These are phyloP conservation scores for Tillandsia fasciculata DNA, from an alignment of 176 grass and related monocot species.

Conservation along the genomic window DNA sequence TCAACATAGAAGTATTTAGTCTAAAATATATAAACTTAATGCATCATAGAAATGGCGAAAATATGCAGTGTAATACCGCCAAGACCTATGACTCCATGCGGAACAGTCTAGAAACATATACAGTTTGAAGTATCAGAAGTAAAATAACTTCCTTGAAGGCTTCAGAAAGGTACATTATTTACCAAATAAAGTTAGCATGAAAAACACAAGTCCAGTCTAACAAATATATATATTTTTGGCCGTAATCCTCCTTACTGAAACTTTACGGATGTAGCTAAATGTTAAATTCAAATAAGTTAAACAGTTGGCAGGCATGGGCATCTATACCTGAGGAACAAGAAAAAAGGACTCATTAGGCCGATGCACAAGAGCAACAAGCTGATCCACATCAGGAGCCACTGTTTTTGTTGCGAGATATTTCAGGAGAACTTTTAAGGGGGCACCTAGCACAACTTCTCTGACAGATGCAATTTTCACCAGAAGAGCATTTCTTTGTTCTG, in stretches of 20 bases:
- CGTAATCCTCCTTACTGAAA: no score
- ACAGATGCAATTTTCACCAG: conserved; percentile 91
- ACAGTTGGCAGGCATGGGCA: not conserved
- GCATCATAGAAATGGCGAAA: not conserved
- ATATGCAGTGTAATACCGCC: not conserved
- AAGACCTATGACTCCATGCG: not conserved
- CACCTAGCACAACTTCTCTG: conserved; percentile 91
- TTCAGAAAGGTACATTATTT: no score
- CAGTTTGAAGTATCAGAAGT: no score
- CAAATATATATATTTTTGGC: no score
- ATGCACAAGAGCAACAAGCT: conserved; percentile 91
- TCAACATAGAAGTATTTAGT: not conserved
- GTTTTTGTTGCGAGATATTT: conserved; percentile 73
- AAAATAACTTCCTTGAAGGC: no score
- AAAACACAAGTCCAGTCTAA: no score
- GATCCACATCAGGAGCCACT: conserved; percentile 57
- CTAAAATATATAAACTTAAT: not conserved
- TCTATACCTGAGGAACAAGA: conserved; percentile 67
- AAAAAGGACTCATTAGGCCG: conserved; percentile 95
- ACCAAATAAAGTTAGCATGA: no score
- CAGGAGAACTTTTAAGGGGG: conserved; percentile 75
- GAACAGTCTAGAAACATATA: not conserved
- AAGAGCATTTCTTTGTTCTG: conserved; percentile 80
- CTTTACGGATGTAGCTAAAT: no score
- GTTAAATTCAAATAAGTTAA: not conserved